Base-by-base conservation (phyloP, 192 early-diverging fungal species). In the Glomus cerebriforme region DNA sequence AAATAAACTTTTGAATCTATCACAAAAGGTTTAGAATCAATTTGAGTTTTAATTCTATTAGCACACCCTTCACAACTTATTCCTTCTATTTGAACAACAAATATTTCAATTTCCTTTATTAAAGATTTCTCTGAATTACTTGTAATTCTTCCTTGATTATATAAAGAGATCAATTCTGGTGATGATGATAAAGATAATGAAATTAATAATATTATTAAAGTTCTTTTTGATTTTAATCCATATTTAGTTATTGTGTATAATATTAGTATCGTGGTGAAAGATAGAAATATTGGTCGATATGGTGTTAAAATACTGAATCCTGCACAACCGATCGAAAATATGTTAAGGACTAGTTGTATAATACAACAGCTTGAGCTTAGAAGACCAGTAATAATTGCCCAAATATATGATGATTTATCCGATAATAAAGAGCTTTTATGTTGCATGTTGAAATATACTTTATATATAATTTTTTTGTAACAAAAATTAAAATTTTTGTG, bases 261-360 rank as follows among this genome's bases (percentile, higher is more conserved):
- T 2, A 88, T n/a, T 10, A 83, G 47, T 1, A 82, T 22, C 2
- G 75, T 13, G 2, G 83, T 83, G 1, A 88, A 37, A 10, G 77
- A 29, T 24, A 80, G 64, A 29, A 90, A 85, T 17, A 84, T 2
- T 7, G 84, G 80, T 2, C 89, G 84, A 19, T 81, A 83, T 1
- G 88, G 84, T 24, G 89, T 87, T 19, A 90, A 73, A n/a, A 88
- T 34, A 4, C 86, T 79, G 80, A 90, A 88, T 22, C 89, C 87
- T 1, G 89, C 89, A 66, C 89, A 90, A 19, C 83, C 82, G 26
- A 90, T 69, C 0, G 89, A 90, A 39, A 88, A 82, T 10, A 81
- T 3, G 78, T 90, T 90, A 34, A 90, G 83, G 1, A 83, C 26
- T 35, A 90, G 79, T 35, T 90, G 89, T 39, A 90, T 81, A 0